A percentile compares a stretch with the other conserved stretches of the same genome.
phyloP scores from a whole-genome alignment of 345 rosid species.

The Eucalyptus leucophloia region DNA sequence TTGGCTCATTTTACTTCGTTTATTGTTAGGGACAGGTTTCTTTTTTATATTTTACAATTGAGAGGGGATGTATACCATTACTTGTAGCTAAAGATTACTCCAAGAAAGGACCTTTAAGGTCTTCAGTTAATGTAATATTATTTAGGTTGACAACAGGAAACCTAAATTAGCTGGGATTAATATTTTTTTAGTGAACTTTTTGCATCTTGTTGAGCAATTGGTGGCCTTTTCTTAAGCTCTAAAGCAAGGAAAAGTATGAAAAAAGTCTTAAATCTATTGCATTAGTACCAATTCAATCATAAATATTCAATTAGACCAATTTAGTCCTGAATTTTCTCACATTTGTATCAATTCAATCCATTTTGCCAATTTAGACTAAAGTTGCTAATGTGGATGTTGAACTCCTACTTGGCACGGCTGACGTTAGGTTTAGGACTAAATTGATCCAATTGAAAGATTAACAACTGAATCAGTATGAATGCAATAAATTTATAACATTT shows the following conservation, averaged over 20 bases:
- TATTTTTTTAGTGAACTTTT: background rate
- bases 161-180: no score
- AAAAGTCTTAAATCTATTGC: rapidly evolving
- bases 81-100: no score
- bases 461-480: rapidly evolving
- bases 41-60: no score
- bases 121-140: no score
- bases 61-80: no score
- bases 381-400: rapidly evolving
- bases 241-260: rapidly evolving
- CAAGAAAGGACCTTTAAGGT: no score
- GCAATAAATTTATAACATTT: rapidly evolving
- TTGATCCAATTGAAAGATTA: rapidly evolving
- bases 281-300: rapidly evolving
- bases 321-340: rapidly evolving
- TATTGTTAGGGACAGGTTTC: rapidly evolving
- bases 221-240: background rate
- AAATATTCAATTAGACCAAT: no score
- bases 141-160: no score
- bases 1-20: no score
- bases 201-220: background rate
- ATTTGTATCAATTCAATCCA: rapidly evolving
- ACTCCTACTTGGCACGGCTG: background rate
- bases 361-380: rapidly evolving
- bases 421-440: rapidly evolving